A percentile compares a stretch with the other conserved stretches of the same genome.
These are phyloP conservation scores for Malus hybrid DNA, from an alignment of 331 rosid genomes.

Conservation along the genomic window DNA sequence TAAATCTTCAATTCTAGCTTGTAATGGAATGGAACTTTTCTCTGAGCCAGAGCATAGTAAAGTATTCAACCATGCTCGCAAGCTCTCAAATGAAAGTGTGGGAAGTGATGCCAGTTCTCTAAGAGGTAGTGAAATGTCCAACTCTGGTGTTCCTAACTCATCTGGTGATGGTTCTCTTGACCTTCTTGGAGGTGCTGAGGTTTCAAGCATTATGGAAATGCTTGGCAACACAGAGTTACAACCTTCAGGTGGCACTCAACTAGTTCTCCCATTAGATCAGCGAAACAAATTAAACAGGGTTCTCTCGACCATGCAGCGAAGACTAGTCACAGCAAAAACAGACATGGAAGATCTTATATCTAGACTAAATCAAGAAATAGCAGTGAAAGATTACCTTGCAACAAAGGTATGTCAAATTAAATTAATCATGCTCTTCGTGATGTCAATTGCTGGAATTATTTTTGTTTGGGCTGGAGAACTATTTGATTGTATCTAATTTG, in stretches of 20 bases:
- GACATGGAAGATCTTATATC: slow-evolving; percentile 97
- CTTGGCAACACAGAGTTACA: slow-evolving; percentile 45
- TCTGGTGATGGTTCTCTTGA: slow-evolving; percentile 61
- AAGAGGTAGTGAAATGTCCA: slow-evolving; percentile 75
- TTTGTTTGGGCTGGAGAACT: background rate
- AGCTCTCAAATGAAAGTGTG: slow-evolving; percentile 74
- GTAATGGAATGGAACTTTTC: slow-evolving; percentile 63
- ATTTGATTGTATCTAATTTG: background rate
- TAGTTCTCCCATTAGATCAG: slow-evolving; percentile 82
- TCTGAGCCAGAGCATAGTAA: slow-evolving; percentile 59
- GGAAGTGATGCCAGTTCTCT: slow-evolving; percentile 84
- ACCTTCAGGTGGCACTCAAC: slow-evolving; percentile 47
- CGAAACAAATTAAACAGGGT: slow-evolving; percentile 83
- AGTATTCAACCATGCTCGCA: slow-evolving; percentile 51
- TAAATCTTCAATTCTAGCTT: slow-evolving; percentile 51
- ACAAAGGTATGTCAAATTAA: slow-evolving; percentile 48
- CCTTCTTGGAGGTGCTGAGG: slow-evolving; percentile 50
- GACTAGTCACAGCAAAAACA: slow-evolving; percentile 76
- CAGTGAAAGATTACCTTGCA: slow-evolving; percentile 77
- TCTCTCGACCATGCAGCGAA: slow-evolving; percentile 82
- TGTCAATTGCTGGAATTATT: background rate
- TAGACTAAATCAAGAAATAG: slow-evolving; percentile 83
- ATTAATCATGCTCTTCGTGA: background rate
- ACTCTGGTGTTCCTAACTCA: slow-evolving; percentile 60
- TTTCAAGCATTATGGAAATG: slow-evolving; percentile 43